Evolutionary conservation across 202 grass and related monocot species (phyloP), one percentile per base, ranked within the genome.

Genomic region (Dendrocalamus latiflorus): DNA sequence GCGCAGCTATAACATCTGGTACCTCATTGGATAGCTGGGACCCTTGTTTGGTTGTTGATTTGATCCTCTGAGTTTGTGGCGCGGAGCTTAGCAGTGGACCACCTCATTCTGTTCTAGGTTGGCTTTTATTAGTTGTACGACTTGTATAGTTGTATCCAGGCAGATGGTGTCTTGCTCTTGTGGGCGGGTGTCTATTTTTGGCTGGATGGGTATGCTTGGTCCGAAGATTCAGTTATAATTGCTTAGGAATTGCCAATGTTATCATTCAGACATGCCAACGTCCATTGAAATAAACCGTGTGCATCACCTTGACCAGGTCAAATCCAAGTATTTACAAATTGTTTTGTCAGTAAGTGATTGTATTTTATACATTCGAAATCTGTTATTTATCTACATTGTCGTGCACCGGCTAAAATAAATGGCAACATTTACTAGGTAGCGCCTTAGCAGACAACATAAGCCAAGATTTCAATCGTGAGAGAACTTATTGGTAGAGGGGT

Each of bases 141-240:
- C n/a, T 70, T 59, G 16, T 50, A 41, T n/a, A 45, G 30, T 84
- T 80, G 38, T 33, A 49, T 66, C 4, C 0, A 26, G 22, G 8
- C 17, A 53, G 41, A 53, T 48, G 5, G 26, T n/a, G n/a, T n/a
- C n/a, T n/a, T n/a, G n/a, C n/a, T n/a, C n/a, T n/a, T n/a, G n/a
- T n/a, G n/a, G n/a, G n/a, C n/a, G n/a, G n/a, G n/a, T n/a, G 17
- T 26, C 54, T 34, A 74, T 47, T 59, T 88, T 74, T 68, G 69
- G 13, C 13, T 62, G 30, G 9, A 68, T 68, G 34, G 34, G 8
- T 68, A 84, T 14, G 39, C 21, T 12, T 50, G 6, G 8, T 57
- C 13, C 15, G 1, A 51, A 74, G 42, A 24, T 59, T 83, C 3
- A 0, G 21, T 84, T 72, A 73, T 20, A 48, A 65, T 42, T 59